phyloP scores from a whole-genome alignment of 495 filamentous ascomycete genomes.

The Hyphodiscus hymeniophilus region DNA sequence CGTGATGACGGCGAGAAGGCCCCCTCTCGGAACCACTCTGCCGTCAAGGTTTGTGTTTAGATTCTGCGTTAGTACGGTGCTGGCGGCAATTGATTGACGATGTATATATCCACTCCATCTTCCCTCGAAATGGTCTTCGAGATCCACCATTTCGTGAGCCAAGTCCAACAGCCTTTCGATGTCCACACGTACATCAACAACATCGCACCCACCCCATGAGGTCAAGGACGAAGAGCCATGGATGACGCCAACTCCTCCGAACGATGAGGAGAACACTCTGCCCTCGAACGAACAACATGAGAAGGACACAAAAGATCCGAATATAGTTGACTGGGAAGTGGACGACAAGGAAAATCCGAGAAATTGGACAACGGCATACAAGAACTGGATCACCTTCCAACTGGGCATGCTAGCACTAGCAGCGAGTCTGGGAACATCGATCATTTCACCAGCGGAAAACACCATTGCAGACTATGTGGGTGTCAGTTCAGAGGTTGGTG shows the following conservation, averaged over 20 bases:
- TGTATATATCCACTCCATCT: too few relatives aligned
- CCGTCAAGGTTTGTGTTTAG: too few relatives aligned
- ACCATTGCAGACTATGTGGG: slow-evolving; percentile 30
- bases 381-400: slow-evolving; percentile 41
- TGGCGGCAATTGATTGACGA: too few relatives aligned
- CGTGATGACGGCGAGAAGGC: too few relatives aligned
- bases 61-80: too few relatives aligned
- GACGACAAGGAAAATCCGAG: slow-evolving; percentile 34
- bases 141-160: too few relatives aligned
- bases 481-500: slow-evolving; percentile 22
- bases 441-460: slow-evolving; percentile 38
- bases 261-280: slow-evolving; percentile 15
- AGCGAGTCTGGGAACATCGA: slow-evolving; percentile 39
- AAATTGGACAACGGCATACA: slow-evolving; percentile 36
- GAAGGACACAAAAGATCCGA: slow-evolving; percentile 8
- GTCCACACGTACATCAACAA: too few relatives aligned
- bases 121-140: too few relatives aligned
- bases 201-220: too few relatives aligned
- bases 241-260: background rate
- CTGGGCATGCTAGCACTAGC: slow-evolving; percentile 42
- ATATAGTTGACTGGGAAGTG: slow-evolving; percentile 19
- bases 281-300: background rate
- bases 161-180: too few relatives aligned
- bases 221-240: background rate
- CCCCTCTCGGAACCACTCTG: too few relatives aligned